Percentiles rank a stretch among this genome's conserved stretches.
These are phyloP conservation scores for Colletotrichum shisoi DNA, from an alignment of 2,329 filamentous ascomycete species.

Conservation along the genomic window DNA sequence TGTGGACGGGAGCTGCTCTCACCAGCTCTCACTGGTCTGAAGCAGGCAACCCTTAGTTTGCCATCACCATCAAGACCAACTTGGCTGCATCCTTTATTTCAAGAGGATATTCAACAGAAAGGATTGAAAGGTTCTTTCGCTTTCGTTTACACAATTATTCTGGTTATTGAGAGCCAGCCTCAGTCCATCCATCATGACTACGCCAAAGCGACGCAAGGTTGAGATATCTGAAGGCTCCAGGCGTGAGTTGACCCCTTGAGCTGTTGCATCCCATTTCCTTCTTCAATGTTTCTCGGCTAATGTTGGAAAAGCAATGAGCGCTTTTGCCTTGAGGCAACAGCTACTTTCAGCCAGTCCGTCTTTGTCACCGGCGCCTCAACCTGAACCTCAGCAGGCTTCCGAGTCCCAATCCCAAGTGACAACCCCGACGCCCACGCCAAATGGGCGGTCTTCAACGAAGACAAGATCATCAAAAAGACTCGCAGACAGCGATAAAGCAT, in stretches of 20 bases:
- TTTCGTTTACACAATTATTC: background rate
- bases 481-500: conserved; percentile 4
- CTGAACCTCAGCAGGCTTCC: conserved; percentile 11
- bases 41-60: background rate
- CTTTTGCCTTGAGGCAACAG: conserved; percentile 55
- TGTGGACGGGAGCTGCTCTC: background rate
- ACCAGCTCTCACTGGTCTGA: background rate
- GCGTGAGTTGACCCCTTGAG: conserved; percentile 45
- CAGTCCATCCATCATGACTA: conserved; percentile 42
- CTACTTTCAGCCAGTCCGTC: conserved; percentile 41
- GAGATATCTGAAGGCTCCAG: conserved; percentile 44
- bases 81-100: background rate
- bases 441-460: conserved; percentile 14
- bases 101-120: background rate
- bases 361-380: conserved; percentile 29
- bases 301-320: conserved; percentile 51
- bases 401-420: background rate
- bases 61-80: background rate
- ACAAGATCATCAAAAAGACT: conserved; percentile 15
- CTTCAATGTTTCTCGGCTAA: conserved; percentile 15
- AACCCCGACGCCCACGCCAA: conserved; percentile 17
- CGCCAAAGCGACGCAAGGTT: conserved; percentile 55
- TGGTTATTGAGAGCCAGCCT: background rate
- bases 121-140: background rate
- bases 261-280: background rate